Base-by-base conservation (phyloP, 2,329 filamentous ascomycete species). In the Alternaria infectoria region DNA sequence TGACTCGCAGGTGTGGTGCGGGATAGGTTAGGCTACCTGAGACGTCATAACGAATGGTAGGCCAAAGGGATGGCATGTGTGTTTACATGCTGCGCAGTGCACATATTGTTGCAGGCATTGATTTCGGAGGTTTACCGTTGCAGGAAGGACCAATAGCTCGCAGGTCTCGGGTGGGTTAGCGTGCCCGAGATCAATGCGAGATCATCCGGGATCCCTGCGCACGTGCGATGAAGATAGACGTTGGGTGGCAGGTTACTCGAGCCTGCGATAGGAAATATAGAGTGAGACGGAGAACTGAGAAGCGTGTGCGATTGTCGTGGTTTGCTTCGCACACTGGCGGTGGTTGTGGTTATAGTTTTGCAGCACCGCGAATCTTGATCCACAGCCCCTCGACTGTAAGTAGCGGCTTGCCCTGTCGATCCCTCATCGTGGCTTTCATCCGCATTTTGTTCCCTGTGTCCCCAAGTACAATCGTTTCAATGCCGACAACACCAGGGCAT, bases 401-500 rank as follows among this genome's bases (percentile, higher is more conserved):
- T 8, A 77, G 43, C n/a, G 66, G 67, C 15, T 57, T 66, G 17
- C 73, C 68, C 25, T 73, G 59, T 28, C 46, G 69, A 65, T 74
- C 69, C 57, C 68, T 75, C 70, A 74, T 74, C 1, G 70, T 66
- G 5, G 61, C 70, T 36, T 58, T 61, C 36, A 74, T 62, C 56
- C 59, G 69, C 65, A 75, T 70, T 49, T 61, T 74, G 47, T 67
- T 51, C 9, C 54, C 66, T 55, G 63, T 69, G 19, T 69, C 44
- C 43, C 74, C 69, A 28, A 74, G 12, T 40, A 72, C 52, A 5
- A 69, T 59, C 2, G 70, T 67, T 44, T 76, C 69, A 25, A 77
- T 67, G 11, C 72, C 74, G 5, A 76, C 66, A 7, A 74, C 51
- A 2, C 71, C 71, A 8, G 71, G 72, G 54, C 71, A 72, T 3